Conservation (phyloP, 495 filamentous ascomycete species). For the Penicillium argentinense region DNA sequence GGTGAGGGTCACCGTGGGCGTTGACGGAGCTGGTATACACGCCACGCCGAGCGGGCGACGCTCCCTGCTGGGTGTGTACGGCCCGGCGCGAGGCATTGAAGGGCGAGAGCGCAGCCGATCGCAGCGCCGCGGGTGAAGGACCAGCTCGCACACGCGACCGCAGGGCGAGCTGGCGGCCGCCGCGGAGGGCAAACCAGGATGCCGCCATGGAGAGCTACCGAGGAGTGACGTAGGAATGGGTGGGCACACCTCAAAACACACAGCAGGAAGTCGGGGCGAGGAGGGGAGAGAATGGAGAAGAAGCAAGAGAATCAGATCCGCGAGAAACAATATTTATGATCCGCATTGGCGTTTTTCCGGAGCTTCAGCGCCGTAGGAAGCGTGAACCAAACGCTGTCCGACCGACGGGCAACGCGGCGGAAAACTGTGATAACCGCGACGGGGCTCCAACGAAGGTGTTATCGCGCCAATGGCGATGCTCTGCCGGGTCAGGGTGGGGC, state of each 20-base stretch:
- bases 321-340: constrained; percentile 18
- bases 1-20: constrained; percentile 45
- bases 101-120: constrained; percentile 28
- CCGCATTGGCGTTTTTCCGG: neutral
- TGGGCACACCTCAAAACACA: constrained; percentile 17
- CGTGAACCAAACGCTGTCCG: neutral
- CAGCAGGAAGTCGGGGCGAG: constrained; percentile 13
- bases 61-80: constrained; percentile 27
- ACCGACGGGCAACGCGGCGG: constrained; percentile 3
- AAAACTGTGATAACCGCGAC: constrained; percentile 1
- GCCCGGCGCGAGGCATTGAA: constrained; percentile 30
- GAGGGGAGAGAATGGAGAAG: constrained; percentile 40
- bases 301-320: constrained; percentile 20
- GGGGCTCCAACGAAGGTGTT: neutral
- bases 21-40: constrained; percentile 43
- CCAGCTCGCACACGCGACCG: constrained; percentile 34
- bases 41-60: constrained; percentile 28
- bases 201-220: constrained; percentile 36
- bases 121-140: constrained; percentile 31
- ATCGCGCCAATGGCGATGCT: neutral
- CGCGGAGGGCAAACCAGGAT: constrained; percentile 43
- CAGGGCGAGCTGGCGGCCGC: constrained; percentile 43
- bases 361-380: constrained; percentile 1
- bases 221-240: constrained; percentile 14
- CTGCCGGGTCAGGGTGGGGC: neutral